Evolutionary conservation across 257 asterid species (phyloP), one percentile per base, ranked within the genome.

Genomic region (Hygrophila difformis): DNA sequence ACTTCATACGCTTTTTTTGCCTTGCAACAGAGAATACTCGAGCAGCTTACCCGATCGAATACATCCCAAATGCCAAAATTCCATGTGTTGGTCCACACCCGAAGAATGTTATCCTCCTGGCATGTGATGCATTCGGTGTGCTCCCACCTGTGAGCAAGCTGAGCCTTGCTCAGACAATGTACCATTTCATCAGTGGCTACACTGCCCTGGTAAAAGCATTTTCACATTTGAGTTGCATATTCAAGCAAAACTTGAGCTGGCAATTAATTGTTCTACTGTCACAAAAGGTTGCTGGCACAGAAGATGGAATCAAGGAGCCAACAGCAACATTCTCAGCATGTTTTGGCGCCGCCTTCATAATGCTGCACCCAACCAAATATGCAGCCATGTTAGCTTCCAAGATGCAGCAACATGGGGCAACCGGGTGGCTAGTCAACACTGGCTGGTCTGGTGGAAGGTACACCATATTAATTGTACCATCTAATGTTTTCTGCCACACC

Each of bases 371-470:
- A 0, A 73, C 94, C 37, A 76, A 82, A 51, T 82, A 82, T 41
- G 94, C 94, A 8, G 91, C 84, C 38, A 79, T 82, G 91, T 51
- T 82, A 48, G 83, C 94, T 35, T 71, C 70, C 54, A 82, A 79
- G 64, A 82, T 82, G 91, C 65, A 60, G 58, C 61, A 75, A 64
- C 91, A 82, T 12, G 94, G 84, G 43, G 87, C 94, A 17, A 82
- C 91, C 0, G 94, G 81, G 39, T 82, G 94, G 94, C 87, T 82
- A 8, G 94, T 82, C 40, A 82, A 82, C 63, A 82, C 94, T n/a
- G 94, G 94, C 40, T 82, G 91, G 94, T 82, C 94, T 1, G 87
- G 84, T 22, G 94, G 94, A 62, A 76, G 94, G 83, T 82, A 70
- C 3, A 26, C n/a, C n/a, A n/a, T n/a, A n/a, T n/a, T n/a, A n/a